Conservation (phyloP, 257 asterid genomes). For the Paraleonurus japonicus region DNA sequence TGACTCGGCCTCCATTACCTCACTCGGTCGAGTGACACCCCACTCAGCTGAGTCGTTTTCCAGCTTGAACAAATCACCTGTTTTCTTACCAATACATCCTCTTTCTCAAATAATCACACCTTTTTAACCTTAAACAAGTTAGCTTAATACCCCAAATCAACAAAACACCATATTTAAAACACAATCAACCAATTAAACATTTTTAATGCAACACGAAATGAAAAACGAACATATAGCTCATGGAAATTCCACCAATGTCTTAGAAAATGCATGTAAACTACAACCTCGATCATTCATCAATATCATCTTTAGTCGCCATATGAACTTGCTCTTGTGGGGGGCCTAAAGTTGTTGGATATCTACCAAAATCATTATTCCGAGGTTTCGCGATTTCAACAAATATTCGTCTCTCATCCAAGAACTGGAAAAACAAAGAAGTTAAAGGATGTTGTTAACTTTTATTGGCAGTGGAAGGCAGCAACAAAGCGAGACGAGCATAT, state of each 20-base stretch:
- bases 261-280: not conserved
- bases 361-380: constrained; percentile 38
- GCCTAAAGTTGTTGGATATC: constrained; percentile 47
- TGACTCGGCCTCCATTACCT: no score
- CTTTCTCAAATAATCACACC: no score
- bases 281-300: constrained; percentile 16
- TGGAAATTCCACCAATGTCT: not conserved
- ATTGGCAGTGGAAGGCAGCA: not conserved
- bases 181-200: no score
- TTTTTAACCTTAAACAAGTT: no score
- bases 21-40: no score
- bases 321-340: constrained; percentile 46
- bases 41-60: no score
- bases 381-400: constrained; percentile 55
- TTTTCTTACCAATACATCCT: no score
- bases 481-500: not conserved
- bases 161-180: no score
- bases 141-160: no score
- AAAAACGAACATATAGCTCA: no score
- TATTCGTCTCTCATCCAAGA: constrained; percentile 47
- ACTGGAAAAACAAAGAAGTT: constrained; percentile 24
- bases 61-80: no score
- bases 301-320: constrained; percentile 19
- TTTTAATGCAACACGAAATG: no score
- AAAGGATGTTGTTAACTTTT: not conserved